Conservation (phyloP, 2,329 filamentous ascomycete species). For the Verticillium zaregamsianum region DNA sequence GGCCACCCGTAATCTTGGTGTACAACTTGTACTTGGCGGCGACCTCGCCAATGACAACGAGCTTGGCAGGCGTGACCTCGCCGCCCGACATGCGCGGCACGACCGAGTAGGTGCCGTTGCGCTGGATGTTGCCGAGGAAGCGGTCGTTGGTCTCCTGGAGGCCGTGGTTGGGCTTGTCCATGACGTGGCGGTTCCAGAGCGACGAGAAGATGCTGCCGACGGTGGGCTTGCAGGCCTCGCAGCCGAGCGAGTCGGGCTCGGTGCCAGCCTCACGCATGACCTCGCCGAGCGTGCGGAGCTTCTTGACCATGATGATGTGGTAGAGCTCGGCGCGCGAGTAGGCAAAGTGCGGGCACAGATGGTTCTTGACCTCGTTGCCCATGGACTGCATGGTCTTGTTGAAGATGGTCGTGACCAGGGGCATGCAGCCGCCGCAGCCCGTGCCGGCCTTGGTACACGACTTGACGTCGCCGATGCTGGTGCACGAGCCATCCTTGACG, state of each 20-base stretch:
- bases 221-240: constrained; percentile 81
- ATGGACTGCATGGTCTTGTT: constrained; percentile 81
- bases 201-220: constrained; percentile 77
- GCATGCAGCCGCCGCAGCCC: constrained; percentile 86
- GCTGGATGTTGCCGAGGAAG: constrained; percentile 84
- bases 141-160: constrained; percentile 89
- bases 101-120: constrained; percentile 87
- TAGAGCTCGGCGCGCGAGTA: constrained; percentile 86
- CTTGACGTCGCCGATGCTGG: constrained; percentile 77
- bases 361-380: constrained; percentile 83
- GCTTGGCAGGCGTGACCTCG: constrained; percentile 82
- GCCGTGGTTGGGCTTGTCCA: constrained; percentile 66
- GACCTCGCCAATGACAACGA: constrained; percentile 78
- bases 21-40: constrained; percentile 82
- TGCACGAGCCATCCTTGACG: constrained; percentile 76
- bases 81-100: constrained; percentile 78
- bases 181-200: constrained; percentile 78
- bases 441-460: constrained; percentile 89
- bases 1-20: constrained; percentile 88
- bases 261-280: constrained; percentile 78
- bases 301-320: constrained; percentile 81
- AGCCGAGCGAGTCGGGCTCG: constrained; percentile 68
- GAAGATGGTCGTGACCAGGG: constrained; percentile 84
- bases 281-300: constrained; percentile 64
- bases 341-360: constrained; percentile 79